Evolutionary conservation across 2,329 filamentous ascomycete genomes (phyloP), one percentile per base, ranked within the genome.

Genomic region (Cryphonectria carpinicola): DNA sequence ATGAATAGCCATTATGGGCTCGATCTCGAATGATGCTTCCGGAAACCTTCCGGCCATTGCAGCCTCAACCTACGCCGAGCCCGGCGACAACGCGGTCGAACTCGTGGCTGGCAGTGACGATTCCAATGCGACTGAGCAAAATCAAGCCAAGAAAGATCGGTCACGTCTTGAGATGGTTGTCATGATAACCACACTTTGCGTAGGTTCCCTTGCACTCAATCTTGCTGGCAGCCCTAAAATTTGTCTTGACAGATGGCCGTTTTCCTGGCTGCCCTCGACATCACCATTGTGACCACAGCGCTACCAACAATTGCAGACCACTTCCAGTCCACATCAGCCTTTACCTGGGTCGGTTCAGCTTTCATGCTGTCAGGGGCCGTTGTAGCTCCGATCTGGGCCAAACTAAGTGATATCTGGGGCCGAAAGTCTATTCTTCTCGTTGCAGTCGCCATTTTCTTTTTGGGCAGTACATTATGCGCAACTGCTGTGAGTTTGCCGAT

Each of bases 301-400:
- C 82, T 86, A 32, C 85, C 85, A 1, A 83, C 82, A 0, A 87
- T 88, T 66, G 80, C 82, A 10, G 74, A 77, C 3, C 80, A 87
- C 35, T 80, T 90, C 8, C 78, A 85, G 52, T 88, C 87, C 10
- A 71, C 75, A 3, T 80, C 85, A 14, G 87, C 88, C 13, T 92
- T 91, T 76, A 86, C 86, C 25, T 92, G 89, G 90, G 88, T 92
- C 66, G 89, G 89, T 1, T 87, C 85, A 28, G 87, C 89, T 1
- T 92, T 89, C 76, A 79, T 91, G 0, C 85, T 92, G 8, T 88
- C 88, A 14, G 87, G 87, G 74, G 87, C 88, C 0, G 87, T 88
- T 0, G 82, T 82, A 0, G 84, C 83, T 0, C 88, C 89, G 1
- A 85, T 89, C 67, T 91, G 89, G 89, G 87, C 86, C 0, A 82